Conservation (phyloP, 805 yeast species). For the Tanozyma kutaoensis region DNA sequence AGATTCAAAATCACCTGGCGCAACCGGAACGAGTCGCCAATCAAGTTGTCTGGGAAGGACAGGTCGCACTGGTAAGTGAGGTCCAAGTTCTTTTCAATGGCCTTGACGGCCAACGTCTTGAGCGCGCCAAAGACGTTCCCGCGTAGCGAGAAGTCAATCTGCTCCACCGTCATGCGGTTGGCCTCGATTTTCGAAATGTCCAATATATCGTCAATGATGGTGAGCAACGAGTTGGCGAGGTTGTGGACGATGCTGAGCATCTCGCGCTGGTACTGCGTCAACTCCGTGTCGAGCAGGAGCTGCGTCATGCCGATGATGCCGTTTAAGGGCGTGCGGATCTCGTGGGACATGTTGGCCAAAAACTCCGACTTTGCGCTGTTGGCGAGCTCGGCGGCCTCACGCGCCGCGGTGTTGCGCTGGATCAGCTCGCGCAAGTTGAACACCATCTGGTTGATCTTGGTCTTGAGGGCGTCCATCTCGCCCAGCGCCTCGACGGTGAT, state of each 20-base stretch:
- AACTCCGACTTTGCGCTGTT: conserved; percentile 84
- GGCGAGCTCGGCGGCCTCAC: conserved; percentile 90
- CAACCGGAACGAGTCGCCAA: conserved; percentile 82
- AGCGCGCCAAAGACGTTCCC: conserved; percentile 86
- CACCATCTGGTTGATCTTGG: conserved; percentile 48
- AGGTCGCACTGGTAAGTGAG: conserved; percentile 73
- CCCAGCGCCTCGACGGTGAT: conserved; percentile 88
- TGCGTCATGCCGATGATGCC: conserved; percentile 93
- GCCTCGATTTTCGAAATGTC: conserved; percentile 93
- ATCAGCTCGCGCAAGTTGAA: conserved; percentile 76
- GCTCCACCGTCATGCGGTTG: conserved; percentile 85
- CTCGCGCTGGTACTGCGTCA: conserved; percentile 84
- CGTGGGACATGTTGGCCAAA: conserved; percentile 75
- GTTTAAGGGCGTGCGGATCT: conserved; percentile 83
- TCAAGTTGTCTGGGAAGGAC: conserved; percentile 74
- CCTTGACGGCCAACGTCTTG: conserved; percentile 80
- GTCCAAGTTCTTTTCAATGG: conserved; percentile 75
- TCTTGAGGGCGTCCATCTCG: conserved; percentile 68
- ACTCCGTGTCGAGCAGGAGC: conserved; percentile 73
- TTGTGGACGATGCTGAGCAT: conserved; percentile 85
- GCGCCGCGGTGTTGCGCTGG: conserved; percentile 83
- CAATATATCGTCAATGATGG: conserved; percentile 80
- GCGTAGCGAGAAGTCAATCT: conserved; percentile 73
- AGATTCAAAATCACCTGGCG: conserved; percentile 78
- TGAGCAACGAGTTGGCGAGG: conserved; percentile 70